Evolutionary conservation across 805 yeast species (phyloP).

Genomic region (Candida nemodendra): DNA sequence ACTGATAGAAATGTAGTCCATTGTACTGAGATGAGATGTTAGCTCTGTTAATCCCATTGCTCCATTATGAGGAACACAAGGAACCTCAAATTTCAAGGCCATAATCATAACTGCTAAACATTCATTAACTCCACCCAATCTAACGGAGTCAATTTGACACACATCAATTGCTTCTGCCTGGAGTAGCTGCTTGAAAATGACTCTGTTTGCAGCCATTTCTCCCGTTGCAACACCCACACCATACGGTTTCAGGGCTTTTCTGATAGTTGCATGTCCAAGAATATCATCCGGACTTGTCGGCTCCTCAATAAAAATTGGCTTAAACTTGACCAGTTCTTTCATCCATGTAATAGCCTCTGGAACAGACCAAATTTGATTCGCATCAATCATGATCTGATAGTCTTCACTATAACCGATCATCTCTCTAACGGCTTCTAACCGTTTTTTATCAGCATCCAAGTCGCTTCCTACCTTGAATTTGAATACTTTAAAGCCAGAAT

Average conservation of each 20-base stretch:
- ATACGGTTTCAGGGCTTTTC: too few relatives aligned
- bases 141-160: neutral
- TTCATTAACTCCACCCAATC: neutral
- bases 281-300: neutral
- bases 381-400: constrained; percentile 24
- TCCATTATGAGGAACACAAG: constrained; percentile 10
- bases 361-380: constrained; percentile 28
- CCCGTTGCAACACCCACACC: neutral
- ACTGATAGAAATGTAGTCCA: constrained; percentile 21
- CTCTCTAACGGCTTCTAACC: constrained; percentile 38
- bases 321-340: constrained; percentile 16
- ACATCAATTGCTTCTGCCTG: neutral
- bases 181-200: neutral
- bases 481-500: constrained; percentile 39
- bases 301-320: neutral
- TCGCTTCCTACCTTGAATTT: constrained; percentile 42
- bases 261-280: neutral
- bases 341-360: constrained; percentile 26
- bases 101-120: too few relatives aligned
- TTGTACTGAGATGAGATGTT: constrained; percentile 23
- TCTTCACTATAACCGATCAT: constrained; percentile 38
- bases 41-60: constrained; percentile 27
- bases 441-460: constrained; percentile 35
- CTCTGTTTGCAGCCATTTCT: neutral
- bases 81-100: neutral